phyloP scores from a whole-genome alignment of 352 stramenopile species.

The Phytophthora uliginosa region DNA sequence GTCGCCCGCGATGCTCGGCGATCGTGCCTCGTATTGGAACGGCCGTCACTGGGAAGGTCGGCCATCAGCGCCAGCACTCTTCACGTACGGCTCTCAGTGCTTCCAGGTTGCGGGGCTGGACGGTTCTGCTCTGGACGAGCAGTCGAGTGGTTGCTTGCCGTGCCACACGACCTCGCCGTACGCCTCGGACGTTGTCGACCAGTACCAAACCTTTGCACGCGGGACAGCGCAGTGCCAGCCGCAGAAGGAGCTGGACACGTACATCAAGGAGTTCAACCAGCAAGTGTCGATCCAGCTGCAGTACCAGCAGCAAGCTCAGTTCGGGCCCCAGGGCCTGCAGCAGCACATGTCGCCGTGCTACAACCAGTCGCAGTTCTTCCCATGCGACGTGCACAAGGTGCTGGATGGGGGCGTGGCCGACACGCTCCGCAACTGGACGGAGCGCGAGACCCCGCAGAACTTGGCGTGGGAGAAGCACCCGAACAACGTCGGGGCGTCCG shows the following conservation, averaged over 20 bases:
- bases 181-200: slow-evolving; percentile 45
- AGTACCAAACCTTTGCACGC: slow-evolving; percentile 50
- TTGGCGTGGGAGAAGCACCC: slow-evolving; percentile 71
- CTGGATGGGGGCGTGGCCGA: slow-evolving; percentile 73
- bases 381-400: slow-evolving; percentile 82
- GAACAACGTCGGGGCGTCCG: slow-evolving; percentile 68
- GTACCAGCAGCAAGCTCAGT: slow-evolving; percentile 76
- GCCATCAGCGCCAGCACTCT: slow-evolving; percentile 63
- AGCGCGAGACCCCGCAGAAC: slow-evolving; percentile 50
- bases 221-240: slow-evolving; percentile 55
- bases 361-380: slow-evolving; percentile 87
- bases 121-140: slow-evolving; percentile 6
- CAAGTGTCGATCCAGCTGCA: slow-evolving; percentile 83
- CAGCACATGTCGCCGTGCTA: slow-evolving; percentile 84
- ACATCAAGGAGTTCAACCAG: slow-evolving; percentile 86
- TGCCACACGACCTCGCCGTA: slow-evolving; percentile 74
- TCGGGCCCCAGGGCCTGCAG: slow-evolving; percentile 70
- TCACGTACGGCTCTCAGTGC: slow-evolving; percentile 82
- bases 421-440: slow-evolving; percentile 42
- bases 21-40: slow-evolving; percentile 87
- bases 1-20: slow-evolving; percentile 46
- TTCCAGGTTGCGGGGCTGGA: slow-evolving; percentile 53
- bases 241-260: slow-evolving; percentile 81
- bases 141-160: slow-evolving; percentile 62
- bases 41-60: slow-evolving; percentile 82